Evolutionary conservation across 805 yeast genomes (phyloP).

Genomic region (Wickerhamiella musiphila): DNA sequence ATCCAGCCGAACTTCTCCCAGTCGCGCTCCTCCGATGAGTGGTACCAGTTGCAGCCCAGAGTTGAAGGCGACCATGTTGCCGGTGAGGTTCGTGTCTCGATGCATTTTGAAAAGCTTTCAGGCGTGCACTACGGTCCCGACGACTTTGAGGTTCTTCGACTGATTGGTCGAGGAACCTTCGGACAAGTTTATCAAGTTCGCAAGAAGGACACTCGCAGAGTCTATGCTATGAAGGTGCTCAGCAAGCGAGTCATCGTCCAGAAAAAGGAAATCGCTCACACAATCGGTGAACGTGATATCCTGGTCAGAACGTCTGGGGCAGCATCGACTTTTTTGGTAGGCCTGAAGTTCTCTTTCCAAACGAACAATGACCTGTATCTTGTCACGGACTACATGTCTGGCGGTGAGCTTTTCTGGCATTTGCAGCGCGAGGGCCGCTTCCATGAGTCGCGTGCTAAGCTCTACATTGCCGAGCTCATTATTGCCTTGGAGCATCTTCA

Average conservation of each 20-base stretch:
- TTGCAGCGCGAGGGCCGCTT: slow-evolving; percentile 93
- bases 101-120: slow-evolving; percentile 51
- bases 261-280: slow-evolving; percentile 95
- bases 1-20: slow-evolving; percentile 17
- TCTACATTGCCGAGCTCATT: slow-evolving; percentile 90
- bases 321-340: slow-evolving; percentile 84
- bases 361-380: slow-evolving; percentile 83
- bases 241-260: slow-evolving; percentile 89
- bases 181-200: slow-evolving; percentile 96
- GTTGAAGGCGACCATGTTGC: slow-evolving; percentile 55
- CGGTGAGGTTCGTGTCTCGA: slow-evolving; percentile 61
- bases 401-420: slow-evolving; percentile 95
- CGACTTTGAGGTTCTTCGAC: slow-evolving; percentile 80
- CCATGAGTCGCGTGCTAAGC: slow-evolving; percentile 83
- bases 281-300: slow-evolving; percentile 92
- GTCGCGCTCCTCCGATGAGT: slow-evolving; percentile 31
- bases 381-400: slow-evolving; percentile 95
- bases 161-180: slow-evolving; percentile 91
- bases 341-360: slow-evolving; percentile 89
- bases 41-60: slow-evolving; percentile 63
- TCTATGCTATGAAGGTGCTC: slow-evolving; percentile 94
- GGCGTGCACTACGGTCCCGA: slow-evolving; percentile 71
- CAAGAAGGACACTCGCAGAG: slow-evolving; percentile 73
- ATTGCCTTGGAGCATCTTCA: slow-evolving; percentile 87
- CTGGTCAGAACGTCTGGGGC: slow-evolving; percentile 82